Evolutionary conservation across 208 protist species (phyloP).

Genomic region (Leishmania amazonensis): DNA sequence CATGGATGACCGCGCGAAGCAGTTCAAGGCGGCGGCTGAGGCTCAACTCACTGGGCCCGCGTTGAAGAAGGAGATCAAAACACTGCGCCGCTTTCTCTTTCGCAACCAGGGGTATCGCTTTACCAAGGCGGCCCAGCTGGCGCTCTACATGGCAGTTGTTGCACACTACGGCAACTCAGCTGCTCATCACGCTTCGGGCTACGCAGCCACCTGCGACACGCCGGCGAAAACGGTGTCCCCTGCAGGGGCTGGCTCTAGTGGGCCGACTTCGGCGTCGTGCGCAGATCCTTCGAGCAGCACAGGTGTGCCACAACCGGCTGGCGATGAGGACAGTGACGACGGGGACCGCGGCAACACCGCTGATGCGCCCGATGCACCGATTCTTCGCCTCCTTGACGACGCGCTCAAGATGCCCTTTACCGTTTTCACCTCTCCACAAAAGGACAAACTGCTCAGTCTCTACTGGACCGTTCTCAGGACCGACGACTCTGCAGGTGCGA

Average conservation of each 20-base stretch:
- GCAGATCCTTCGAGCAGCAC: background rate
- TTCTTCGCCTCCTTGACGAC: conserved; percentile 48
- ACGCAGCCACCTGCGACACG: background rate
- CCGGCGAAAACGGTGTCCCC: background rate
- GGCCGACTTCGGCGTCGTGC: background rate
- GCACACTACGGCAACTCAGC: conserved; percentile 46
- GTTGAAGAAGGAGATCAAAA: conserved; percentile 47
- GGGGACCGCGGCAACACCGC: conserved; percentile 5
- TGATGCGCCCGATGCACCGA: conserved; percentile 24
- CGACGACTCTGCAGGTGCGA: background rate
- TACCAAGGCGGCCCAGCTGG: conserved; percentile 49
- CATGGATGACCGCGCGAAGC: conserved; percentile 50
- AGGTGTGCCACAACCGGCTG: background rate
- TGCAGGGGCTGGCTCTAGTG: background rate
- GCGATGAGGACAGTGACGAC: background rate
- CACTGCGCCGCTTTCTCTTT: conserved; percentile 49
- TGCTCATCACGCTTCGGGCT: conserved; percentile 19
- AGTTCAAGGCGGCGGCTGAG: conserved; percentile 50
- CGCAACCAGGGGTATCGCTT: conserved; percentile 64
- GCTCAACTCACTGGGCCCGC: conserved; percentile 31
- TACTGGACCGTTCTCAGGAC: conserved; percentile 49
- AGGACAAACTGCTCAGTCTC: conserved; percentile 40
- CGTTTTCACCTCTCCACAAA: conserved; percentile 52
- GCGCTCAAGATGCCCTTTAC: conserved; percentile 65
- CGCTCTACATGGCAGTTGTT: conserved; percentile 47